A percentile compares a stretch with the other conserved stretches of the same genome.
phyloP scores from a whole-genome alignment of 192 early-diverging fungal species.

The Podila horticola region DNA sequence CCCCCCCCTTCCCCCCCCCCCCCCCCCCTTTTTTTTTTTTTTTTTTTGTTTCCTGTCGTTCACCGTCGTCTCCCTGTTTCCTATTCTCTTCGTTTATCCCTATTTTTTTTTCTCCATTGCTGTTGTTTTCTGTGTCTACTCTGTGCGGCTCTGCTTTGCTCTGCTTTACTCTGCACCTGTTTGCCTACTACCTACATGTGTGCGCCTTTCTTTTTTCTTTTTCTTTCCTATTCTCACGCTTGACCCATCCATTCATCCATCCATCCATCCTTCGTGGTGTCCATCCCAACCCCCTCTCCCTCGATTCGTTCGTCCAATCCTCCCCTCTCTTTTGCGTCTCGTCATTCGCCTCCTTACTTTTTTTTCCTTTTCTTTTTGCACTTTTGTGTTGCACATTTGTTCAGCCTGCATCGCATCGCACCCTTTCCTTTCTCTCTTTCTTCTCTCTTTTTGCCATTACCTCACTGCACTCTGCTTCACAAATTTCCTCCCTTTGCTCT shows the following conservation, averaged over 20 bases:
- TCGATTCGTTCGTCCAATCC: not conserved
- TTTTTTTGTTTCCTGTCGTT: not conserved
- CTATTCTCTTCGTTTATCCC: not conserved
- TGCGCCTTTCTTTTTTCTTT: not conserved
- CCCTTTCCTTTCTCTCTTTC: constrained; percentile 1
- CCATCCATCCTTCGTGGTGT: not conserved
- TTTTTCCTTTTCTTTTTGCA: constrained; percentile 5
- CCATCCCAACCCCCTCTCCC: not conserved
- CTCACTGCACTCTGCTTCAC: not conserved
- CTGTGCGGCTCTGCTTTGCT: not conserved
- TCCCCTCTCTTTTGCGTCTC: constrained; percentile 6
- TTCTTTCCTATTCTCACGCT: constrained; percentile 2
- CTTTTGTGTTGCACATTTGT: not conserved
- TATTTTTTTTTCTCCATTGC: not conserved
- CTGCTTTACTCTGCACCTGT: no score
- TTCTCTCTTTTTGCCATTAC: constrained; percentile 1
- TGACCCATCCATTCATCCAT: not conserved
- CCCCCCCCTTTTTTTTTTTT: not conserved
- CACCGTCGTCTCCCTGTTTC: not conserved
- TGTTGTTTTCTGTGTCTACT: not conserved
- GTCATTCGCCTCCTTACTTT: not conserved
- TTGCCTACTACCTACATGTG: not conserved
- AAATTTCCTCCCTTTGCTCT: not conserved
- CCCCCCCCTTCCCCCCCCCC: no score
- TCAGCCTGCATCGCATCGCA: not conserved